A percentile compares a stretch with the other conserved stretches of the same genome.
Evolutionary conservation across 805 yeast species (phyloP).

Genomic region (Saccharomyces eubayanus): DNA sequence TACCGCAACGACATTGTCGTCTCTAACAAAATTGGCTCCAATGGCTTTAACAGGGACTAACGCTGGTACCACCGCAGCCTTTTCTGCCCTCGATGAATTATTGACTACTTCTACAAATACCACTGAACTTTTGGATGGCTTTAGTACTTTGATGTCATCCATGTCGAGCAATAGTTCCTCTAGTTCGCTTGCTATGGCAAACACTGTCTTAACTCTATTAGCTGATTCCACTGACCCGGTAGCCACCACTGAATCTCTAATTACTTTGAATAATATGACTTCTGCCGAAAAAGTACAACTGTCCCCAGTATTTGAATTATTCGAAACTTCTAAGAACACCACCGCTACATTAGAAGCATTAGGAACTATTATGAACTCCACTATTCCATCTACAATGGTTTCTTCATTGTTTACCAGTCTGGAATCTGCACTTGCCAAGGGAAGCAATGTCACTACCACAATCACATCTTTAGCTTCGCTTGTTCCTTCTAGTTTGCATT

Average conservation of each 20-base stretch:
- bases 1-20: conserved; percentile 17
- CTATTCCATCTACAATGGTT: conserved; percentile 14
- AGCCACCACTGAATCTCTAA: conserved; percentile 20
- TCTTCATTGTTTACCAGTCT: conserved; percentile 14
- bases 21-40: conserved; percentile 24
- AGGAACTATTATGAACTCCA: conserved; percentile 14
- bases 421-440: conserved; percentile 3
- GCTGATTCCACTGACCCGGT: conserved; percentile 20
- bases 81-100: conserved; percentile 12
- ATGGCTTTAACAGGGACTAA: conserved; percentile 16
- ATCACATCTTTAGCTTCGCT: conserved; percentile 9
- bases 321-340: conserved; percentile 16
- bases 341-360: conserved; percentile 19
- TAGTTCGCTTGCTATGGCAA: conserved; percentile 8
- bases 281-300: conserved; percentile 16
- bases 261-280: conserved; percentile 19
- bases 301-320: conserved; percentile 21
- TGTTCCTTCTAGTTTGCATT: conserved; percentile 10
- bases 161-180: conserved; percentile 6
- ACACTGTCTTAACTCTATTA: conserved; percentile 16
- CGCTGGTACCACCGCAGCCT: conserved; percentile 7
- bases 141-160: conserved; percentile 10
- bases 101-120: conserved; percentile 13
- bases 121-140: conserved; percentile 14
- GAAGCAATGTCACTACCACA: conserved; percentile 7